Evolutionary conservation across 1,284 basidiomycete species (phyloP).

Genomic region (Ceratobasidium sp.): DNA sequence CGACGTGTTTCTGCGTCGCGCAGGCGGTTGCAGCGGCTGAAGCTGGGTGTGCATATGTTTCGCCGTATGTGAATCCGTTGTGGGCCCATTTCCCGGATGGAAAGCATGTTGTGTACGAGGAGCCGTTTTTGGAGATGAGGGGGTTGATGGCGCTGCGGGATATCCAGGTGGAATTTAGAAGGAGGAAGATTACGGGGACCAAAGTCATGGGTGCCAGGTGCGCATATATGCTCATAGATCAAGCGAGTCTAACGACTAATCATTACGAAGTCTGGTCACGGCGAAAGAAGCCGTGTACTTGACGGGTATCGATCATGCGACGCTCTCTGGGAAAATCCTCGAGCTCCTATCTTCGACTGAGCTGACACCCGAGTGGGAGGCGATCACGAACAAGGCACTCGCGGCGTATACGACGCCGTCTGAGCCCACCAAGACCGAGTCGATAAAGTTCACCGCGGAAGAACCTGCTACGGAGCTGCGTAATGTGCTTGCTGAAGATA

Average conservation of each 20-base stretch:
- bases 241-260: not conserved
- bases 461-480: conserved; percentile 45
- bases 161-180: conserved; percentile 50
- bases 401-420: conserved; percentile 45
- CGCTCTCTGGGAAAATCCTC: conserved; percentile 50
- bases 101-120: conserved; percentile 48
- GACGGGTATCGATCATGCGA: conserved; percentile 51
- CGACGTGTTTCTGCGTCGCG: conserved; percentile 53
- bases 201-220: conserved; percentile 53
- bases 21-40: conserved; percentile 54
- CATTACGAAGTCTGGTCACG: conserved; percentile 50
- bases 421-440: conserved; percentile 25
- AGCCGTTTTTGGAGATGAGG: conserved; percentile 51
- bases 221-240: conserved; percentile 10
- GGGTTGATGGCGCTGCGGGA: conserved; percentile 51
- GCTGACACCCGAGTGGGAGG: conserved; percentile 47
- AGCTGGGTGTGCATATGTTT: conserved; percentile 54
- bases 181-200: conserved; percentile 47
- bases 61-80: conserved; percentile 56
- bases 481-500: conserved; percentile 47
- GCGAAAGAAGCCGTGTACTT: conserved; percentile 50
- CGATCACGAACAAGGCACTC: conserved; percentile 49
- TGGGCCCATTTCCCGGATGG: conserved; percentile 53
- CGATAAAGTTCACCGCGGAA: conserved; percentile 47
- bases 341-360: conserved; percentile 49